Evolutionary conservation across 2,329 filamentous ascomycete genomes (phyloP).

Genomic region (Penicillium psychrosexuale): DNA sequence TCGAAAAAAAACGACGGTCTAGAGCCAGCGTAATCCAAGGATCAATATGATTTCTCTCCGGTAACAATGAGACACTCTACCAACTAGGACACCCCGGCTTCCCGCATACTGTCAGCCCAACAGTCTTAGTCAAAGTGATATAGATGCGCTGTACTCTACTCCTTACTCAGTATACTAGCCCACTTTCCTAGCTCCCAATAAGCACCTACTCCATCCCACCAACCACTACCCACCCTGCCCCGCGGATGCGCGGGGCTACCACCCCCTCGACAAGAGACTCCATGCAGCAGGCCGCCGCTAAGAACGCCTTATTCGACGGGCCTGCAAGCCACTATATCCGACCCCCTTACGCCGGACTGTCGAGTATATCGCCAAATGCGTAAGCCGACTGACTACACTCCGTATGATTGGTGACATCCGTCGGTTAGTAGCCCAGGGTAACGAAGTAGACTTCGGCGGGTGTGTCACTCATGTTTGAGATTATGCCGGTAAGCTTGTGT

Average conservation of each 20-base stretch:
- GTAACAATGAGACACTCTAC: not conserved
- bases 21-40: not conserved
- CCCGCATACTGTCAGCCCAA: not conserved
- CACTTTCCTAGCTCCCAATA: not conserved
- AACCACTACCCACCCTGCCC: not conserved
- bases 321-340: not conserved
- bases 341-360: not conserved
- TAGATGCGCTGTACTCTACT: not conserved
- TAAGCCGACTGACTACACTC: not conserved
- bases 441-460: not conserved
- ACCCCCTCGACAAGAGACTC: not conserved
- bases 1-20: not conserved
- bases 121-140: not conserved
- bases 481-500: not conserved
- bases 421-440: not conserved
- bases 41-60: too few species aligned
- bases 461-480: not conserved
- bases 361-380: not conserved
- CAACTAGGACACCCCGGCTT: not conserved
- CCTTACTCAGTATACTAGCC: not conserved
- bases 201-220: not conserved
- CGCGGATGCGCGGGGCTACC: not conserved
- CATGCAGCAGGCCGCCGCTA: constrained; percentile 6
- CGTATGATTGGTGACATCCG: not conserved
- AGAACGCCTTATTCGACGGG: not conserved